A percentile compares a stretch with the other conserved stretches of the same genome.
Evolutionary conservation across 176 grass and related monocot species (phyloP).

Genomic region (Typha latifolia): DNA sequence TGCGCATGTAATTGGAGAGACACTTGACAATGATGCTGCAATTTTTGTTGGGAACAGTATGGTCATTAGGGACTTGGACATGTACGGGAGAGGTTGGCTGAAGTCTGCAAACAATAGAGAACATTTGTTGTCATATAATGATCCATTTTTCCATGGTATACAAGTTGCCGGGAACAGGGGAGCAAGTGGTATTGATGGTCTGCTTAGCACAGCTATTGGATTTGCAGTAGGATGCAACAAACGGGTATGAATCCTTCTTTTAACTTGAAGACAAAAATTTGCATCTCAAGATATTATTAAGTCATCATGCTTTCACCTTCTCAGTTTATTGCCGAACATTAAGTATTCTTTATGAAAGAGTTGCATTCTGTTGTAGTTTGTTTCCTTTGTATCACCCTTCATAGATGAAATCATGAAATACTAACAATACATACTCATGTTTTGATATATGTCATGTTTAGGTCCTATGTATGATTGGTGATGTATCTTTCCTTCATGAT

Average conservation of each 20-base stretch:
- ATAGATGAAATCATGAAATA: conserved; percentile 3
- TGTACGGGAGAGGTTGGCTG: conserved; percentile 78
- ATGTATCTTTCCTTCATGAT: conserved; percentile 96
- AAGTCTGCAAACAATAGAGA: conserved; percentile 20
- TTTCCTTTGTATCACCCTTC: not conserved
- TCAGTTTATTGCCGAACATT: not conserved
- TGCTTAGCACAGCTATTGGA: conserved; percentile 84
- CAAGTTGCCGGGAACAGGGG: conserved; percentile 72
- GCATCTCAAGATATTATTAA: conserved; percentile 13
- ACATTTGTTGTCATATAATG: conserved; percentile 22
- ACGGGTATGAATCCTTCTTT: conserved; percentile 33
- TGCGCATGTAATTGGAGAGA: conserved; percentile 55
- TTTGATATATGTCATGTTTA: conserved; percentile 22
- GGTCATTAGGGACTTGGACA: conserved; percentile 84
- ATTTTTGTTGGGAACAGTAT: conserved; percentile 95
- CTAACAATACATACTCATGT: conserved; percentile 1
- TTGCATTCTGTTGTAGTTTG: not conserved
- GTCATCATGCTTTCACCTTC: conserved; percentile 13
- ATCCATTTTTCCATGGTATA: conserved; percentile 50
- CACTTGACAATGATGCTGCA: conserved; percentile 42
- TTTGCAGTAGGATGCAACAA: conserved; percentile 82
- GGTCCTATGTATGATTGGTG: conserved; percentile 87
- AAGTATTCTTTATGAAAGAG: too few relatives aligned
- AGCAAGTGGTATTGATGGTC: conserved; percentile 99
- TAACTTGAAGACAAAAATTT: not conserved